A percentile compares a stretch with the other conserved stretches of the same genome.
Evolutionary conservation across 2,329 filamentous ascomycete genomes (phyloP).

Genomic region (Onygena corvina): DNA sequence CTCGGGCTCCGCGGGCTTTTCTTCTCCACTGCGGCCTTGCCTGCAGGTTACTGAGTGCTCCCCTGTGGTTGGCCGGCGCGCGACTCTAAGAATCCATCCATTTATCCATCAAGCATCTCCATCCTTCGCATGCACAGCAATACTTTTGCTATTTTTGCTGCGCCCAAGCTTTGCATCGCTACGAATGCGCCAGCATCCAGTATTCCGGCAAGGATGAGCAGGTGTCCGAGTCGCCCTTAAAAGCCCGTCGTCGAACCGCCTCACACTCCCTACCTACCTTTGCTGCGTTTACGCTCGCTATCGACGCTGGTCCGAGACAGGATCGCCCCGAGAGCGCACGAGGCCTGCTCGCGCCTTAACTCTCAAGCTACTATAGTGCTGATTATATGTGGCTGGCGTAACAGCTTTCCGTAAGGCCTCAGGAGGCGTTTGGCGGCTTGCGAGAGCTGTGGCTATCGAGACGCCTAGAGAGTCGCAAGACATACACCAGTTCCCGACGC

Average conservation of each 20-base stretch:
- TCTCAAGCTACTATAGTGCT: background rate
- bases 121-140: background rate
- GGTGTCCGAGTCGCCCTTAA: background rate
- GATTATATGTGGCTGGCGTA: background rate
- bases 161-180: background rate
- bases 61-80: conserved; percentile 1
- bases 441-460: background rate
- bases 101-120: background rate
- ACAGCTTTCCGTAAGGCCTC: background rate
- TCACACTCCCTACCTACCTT: background rate
- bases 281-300: background rate
- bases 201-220: background rate
- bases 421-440: background rate
- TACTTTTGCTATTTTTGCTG: background rate
- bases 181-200: background rate
- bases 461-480: background rate
- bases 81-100: background rate
- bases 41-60: background rate
- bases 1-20: too few species aligned
- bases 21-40: too few species aligned
- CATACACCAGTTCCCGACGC: background rate
- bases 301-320: background rate
- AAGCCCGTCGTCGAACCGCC: background rate
- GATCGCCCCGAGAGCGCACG: background rate
- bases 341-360: background rate